phyloP scores from a whole-genome alignment of 192 early-diverging fungal genomes.

The Entomortierella parvispora region DNA sequence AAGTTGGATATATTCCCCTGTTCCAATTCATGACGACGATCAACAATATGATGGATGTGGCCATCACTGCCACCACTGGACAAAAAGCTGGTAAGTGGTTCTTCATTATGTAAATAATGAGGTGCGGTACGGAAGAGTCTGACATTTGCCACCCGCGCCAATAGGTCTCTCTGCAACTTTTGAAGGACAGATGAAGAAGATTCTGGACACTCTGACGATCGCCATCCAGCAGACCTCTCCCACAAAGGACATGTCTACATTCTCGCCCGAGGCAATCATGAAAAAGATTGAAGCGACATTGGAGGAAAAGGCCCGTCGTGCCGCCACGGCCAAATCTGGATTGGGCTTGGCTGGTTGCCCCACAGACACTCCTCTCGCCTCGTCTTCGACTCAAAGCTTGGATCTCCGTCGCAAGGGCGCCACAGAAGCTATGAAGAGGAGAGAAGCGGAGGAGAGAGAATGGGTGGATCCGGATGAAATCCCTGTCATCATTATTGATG shows the following conservation, averaged over 20 bases:
- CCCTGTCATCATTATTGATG: slow-evolving; percentile 92
- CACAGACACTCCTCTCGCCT: neutral
- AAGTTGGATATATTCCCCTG: slow-evolving; percentile 92
- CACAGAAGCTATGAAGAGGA: slow-evolving; percentile 1
- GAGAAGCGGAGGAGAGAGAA: slow-evolving; percentile 8
- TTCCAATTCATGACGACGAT: slow-evolving; percentile 84
- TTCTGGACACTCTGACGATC: slow-evolving; percentile 83
- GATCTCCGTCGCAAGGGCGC: slow-evolving; percentile 4
- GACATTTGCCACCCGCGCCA: neutral
- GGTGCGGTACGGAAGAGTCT: neutral
- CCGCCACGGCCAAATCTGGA: neutral
- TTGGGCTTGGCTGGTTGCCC: neutral
- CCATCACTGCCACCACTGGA: slow-evolving; percentile 89
- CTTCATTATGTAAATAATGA: neutral
- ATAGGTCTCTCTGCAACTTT: slow-evolving; percentile 79
- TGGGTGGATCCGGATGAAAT: slow-evolving; percentile 64
- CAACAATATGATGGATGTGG: slow-evolving; percentile 79
- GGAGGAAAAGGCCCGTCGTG: slow-evolving; percentile 29
- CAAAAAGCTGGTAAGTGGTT: slow-evolving; percentile 73
- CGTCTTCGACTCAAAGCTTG: neutral
- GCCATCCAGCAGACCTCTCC: slow-evolving; percentile 56
- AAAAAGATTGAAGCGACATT: slow-evolving; percentile 38
- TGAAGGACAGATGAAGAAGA: slow-evolving; percentile 83
- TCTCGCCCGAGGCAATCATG: slow-evolving; percentile 51
- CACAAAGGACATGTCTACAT: slow-evolving; percentile 55